Percentiles rank a stretch among this genome's conserved stretches.
These are phyloP conservation scores for Tolypocladium ovalisporum DNA, from an alignment of 2,329 filamentous ascomycete species.

Conservation along the genomic window DNA sequence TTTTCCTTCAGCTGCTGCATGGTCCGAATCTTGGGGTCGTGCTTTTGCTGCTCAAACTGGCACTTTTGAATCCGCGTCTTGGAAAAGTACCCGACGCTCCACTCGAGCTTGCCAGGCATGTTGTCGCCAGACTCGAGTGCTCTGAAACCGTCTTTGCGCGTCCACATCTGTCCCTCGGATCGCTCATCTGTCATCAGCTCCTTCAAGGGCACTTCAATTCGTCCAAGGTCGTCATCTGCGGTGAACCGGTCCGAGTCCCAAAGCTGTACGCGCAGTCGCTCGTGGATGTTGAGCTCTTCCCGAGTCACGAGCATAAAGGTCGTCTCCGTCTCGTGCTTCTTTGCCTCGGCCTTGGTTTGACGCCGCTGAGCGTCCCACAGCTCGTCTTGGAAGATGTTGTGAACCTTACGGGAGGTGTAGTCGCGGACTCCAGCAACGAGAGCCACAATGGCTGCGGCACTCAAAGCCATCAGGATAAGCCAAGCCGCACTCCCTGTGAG, in stretches of 20 bases:
- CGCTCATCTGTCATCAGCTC: constrained; percentile 48
- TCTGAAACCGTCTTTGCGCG: constrained; percentile 54
- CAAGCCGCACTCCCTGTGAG: constrained; percentile 9
- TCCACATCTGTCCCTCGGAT: constrained; percentile 49
- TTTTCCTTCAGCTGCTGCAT: constrained; percentile 48
- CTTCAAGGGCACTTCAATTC: constrained; percentile 59
- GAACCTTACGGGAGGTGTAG: constrained; percentile 52
- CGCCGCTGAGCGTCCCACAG: constrained; percentile 55
- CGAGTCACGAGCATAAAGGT: constrained; percentile 59
- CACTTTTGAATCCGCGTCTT: constrained; percentile 53
- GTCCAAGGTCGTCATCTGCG: constrained; percentile 64
- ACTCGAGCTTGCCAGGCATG: constrained; percentile 59
- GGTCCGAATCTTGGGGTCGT: constrained; percentile 44
- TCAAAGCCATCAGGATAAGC: constrained; percentile 13
- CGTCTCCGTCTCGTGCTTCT: constrained; percentile 44
- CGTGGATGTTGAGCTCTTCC: constrained; percentile 61
- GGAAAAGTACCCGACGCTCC: constrained; percentile 62
- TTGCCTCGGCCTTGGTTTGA: constrained; percentile 31
- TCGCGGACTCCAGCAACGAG: constrained; percentile 37
- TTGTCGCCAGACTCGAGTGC: constrained; percentile 53
- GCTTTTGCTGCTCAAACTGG: constrained; percentile 50
- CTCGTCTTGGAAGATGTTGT: constrained; percentile 55
- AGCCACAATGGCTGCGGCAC: constrained; percentile 16
- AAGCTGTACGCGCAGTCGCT: constrained; percentile 57
- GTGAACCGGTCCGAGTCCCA: constrained; percentile 68